These are phyloP conservation scores for Erodium moschatum DNA, from an alignment of 441 rosid species.

Conservation along the genomic window DNA sequence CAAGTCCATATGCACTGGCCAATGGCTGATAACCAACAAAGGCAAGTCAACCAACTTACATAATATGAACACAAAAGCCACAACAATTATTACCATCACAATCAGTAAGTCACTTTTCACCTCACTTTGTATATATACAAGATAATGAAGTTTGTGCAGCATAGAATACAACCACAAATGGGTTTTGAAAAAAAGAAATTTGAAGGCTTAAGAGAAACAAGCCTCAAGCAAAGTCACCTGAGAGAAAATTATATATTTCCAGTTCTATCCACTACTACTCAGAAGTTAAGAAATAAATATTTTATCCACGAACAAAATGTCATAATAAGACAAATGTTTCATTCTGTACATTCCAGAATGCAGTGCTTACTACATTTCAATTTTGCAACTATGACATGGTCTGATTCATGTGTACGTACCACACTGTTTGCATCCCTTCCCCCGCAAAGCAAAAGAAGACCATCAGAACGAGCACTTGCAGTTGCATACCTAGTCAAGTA, in stretches of 20 bases:
- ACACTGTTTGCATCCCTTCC: conserved; percentile 95
- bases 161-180: conserved; percentile 1
- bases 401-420: conserved; percentile 39
- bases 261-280: conserved; percentile 1
- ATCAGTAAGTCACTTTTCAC: background rate
- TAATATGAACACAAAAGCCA: background rate
- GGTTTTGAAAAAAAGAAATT: background rate
- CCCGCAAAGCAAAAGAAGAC: conserved; percentile 97
- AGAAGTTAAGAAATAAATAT: background rate
- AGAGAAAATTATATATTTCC: background rate
- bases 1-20: conserved; percentile 96
- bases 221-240: background rate
- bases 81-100: background rate
- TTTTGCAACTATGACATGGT: background rate
- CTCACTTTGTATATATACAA: background rate
- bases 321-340: background rate
- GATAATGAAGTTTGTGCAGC: background rate
- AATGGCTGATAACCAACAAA: conserved; percentile 52
- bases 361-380: background rate
- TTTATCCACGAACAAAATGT: background rate
- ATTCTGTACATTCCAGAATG: background rate
- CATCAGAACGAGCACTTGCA: conserved; percentile 98
- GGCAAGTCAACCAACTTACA: conserved; percentile 2
- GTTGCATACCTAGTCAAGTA: conserved; percentile 80
- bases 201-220: background rate